Conservation (phyloP, 1,139 yeast species). For the Saccharomycopsis phalli region DNA sequence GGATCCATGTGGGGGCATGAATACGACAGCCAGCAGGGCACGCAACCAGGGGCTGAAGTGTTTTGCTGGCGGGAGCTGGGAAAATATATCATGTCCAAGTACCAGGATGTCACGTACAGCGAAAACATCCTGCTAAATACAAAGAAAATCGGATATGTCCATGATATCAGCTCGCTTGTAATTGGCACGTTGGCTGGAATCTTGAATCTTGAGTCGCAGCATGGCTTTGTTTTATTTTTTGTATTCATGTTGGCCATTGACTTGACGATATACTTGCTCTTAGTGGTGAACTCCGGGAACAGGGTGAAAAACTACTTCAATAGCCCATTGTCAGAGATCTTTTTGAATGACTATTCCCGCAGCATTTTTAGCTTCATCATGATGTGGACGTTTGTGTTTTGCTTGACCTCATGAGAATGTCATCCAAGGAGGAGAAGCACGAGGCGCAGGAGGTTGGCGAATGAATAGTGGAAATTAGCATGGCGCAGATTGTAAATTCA, state of each 20-base stretch:
- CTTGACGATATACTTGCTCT: conserved; percentile 5
- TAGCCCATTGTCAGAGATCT: conserved; percentile 16
- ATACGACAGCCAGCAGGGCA: too few relatives aligned
- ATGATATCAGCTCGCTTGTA: conserved; percentile 15
- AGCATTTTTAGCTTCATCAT: conserved; percentile 19
- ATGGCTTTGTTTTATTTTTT: conserved; percentile 19
- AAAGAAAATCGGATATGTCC: conserved; percentile 11
- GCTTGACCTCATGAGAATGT: conserved; percentile 11
- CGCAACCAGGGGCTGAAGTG: background rate
- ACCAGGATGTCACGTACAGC: conserved; percentile 14
- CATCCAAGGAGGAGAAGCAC: background rate
- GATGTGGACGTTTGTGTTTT: conserved; percentile 20
- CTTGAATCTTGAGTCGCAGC: conserved; percentile 13
- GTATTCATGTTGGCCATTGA: conserved; percentile 10
- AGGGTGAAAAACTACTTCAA: conserved; percentile 13
- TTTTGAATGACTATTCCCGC: conserved; percentile 16
- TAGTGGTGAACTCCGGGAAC: conserved; percentile 1
- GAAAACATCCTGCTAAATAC: conserved; percentile 15
- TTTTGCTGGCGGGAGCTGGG: background rate
- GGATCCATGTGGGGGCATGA: too few relatives aligned
- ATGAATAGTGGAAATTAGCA: background rate
- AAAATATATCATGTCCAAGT: conserved; percentile 3
- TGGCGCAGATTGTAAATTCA: background rate
- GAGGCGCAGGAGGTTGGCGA: background rate
- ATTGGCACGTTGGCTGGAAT: conserved; percentile 17